These are phyloP conservation scores for Cutaneotrichosporon sp. DNA, from an alignment of 1,284 basidiomycete species.

Conservation along the genomic window DNA sequence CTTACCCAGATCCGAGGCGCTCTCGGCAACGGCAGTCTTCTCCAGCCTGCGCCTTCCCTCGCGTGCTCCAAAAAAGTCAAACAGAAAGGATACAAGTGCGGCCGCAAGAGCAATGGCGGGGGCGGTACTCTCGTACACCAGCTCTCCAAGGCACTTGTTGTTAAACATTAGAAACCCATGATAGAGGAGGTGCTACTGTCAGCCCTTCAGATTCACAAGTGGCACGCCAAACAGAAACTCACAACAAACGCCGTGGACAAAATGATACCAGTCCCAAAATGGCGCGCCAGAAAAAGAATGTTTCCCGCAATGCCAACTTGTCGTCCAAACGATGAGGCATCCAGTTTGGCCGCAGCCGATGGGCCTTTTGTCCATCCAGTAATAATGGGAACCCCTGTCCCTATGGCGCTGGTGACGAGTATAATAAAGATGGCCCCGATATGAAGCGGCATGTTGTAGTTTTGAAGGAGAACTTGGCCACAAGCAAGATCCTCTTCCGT, in stretches of 20 bases:
- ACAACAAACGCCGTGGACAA: constrained; percentile 11
- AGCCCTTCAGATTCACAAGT: background rate
- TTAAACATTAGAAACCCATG: constrained; percentile 48
- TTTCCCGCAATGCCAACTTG: constrained; percentile 21
- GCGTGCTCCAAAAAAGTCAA: constrained; percentile 40
- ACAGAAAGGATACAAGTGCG: constrained; percentile 32
- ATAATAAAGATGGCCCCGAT: constrained; percentile 49
- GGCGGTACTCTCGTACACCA: constrained; percentile 47
- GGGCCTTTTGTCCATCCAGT: constrained; percentile 12
- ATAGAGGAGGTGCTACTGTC: constrained; percentile 43
- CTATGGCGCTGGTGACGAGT: constrained; percentile 45
- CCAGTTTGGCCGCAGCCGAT: background rate
- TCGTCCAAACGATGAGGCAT: constrained; percentile 8
- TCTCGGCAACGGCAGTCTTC: background rate
- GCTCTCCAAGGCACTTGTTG: constrained; percentile 49
- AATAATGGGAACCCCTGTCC: constrained; percentile 43
- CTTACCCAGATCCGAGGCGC: background rate
- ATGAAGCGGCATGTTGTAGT: constrained; percentile 48
- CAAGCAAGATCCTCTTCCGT: constrained; percentile 40
- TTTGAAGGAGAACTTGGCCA: constrained; percentile 30
- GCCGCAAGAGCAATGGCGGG: constrained; percentile 47
- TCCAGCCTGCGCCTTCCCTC: background rate
- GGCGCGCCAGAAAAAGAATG: constrained; percentile 44
- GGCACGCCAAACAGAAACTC: background rate
- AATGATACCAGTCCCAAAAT: constrained; percentile 35